Conservation (phyloP, 331 rosid genomes). For the Rhamnella rubrinervis region DNA sequence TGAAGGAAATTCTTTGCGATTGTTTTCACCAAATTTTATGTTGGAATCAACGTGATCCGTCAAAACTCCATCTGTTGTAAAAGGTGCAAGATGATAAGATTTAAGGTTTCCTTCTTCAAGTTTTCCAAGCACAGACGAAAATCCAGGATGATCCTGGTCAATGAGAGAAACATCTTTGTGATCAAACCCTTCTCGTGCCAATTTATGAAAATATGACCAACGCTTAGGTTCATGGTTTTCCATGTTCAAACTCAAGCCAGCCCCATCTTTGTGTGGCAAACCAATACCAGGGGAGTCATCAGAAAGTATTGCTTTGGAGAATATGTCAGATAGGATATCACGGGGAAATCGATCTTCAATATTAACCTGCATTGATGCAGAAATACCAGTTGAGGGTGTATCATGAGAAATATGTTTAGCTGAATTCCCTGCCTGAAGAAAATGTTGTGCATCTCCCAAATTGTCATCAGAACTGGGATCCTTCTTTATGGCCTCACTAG, state of each 20-base stretch:
- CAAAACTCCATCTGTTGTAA: constrained; percentile 39
- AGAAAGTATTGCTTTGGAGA: constrained; percentile 41
- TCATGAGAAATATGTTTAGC: constrained; percentile 21
- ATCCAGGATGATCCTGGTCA: constrained; percentile 51
- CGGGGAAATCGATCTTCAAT: constrained; percentile 55
- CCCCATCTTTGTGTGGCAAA: constrained; percentile 25
- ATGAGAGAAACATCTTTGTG: constrained; percentile 51
- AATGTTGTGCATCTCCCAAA: constrained; percentile 30
- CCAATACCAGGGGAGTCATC: constrained; percentile 29
- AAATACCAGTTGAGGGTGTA: constrained; percentile 29
- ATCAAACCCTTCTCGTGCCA: constrained; percentile 47
- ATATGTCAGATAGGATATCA: constrained; percentile 52
- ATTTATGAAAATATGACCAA: constrained; percentile 55
- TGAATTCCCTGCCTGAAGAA: constrained; percentile 24
- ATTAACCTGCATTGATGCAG: constrained; percentile 44
- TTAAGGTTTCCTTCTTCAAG: constrained; percentile 26
- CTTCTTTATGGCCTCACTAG: constrained; percentile 45
- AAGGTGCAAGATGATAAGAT: constrained; percentile 43
- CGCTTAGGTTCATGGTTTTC: constrained; percentile 52
- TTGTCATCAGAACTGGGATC: constrained; percentile 24
- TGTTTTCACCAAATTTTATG: constrained; percentile 36
- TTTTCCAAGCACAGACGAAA: constrained; percentile 30
- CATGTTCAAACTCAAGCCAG: constrained; percentile 48
- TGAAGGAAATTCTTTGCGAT: constrained; percentile 31
- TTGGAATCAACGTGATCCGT: constrained; percentile 29